Evolutionary conservation across 73 alveolate species (phyloP).

Genomic region (Paramecium tetraurelia): DNA sequence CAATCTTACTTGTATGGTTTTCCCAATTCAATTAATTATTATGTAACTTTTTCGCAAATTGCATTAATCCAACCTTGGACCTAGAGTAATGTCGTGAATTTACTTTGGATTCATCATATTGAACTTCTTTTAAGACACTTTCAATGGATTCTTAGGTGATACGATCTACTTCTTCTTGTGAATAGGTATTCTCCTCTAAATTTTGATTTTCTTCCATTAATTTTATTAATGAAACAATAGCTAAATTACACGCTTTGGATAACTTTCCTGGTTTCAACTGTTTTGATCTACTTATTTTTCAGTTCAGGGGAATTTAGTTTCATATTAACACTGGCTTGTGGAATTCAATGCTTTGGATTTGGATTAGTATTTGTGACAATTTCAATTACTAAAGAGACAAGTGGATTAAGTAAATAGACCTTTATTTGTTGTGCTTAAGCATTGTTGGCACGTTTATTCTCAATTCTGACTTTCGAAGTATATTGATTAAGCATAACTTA

Average conservation of each 20-base stretch:
- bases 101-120: conserved; percentile 39
- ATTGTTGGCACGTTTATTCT: conserved; percentile 55
- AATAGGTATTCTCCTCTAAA: conserved; percentile 44
- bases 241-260: conserved; percentile 33
- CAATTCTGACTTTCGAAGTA: conserved; percentile 59
- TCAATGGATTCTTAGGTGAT: conserved; percentile 6
- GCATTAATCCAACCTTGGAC: conserved; percentile 31
- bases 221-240: neutral
- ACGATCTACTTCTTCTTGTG: conserved; percentile 46
- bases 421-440: conserved; percentile 65
- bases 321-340: conserved; percentile 51
- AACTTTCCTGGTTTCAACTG: neutral
- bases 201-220: conserved; percentile 43
- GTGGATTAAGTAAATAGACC: conserved; percentile 68
- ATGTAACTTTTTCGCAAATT: conserved; percentile 27
- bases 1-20: conserved; percentile 25
- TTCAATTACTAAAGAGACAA: neutral
- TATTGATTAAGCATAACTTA: neutral
- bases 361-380: conserved; percentile 40
- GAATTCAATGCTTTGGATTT: conserved; percentile 55
- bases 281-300: conserved; percentile 40
- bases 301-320: conserved; percentile 57
- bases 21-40: conserved; percentile 1
- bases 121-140: neutral
- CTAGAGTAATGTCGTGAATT: neutral